Evolutionary conservation across 306 rosid genomes (phyloP).

Genomic region (Rosa lucieae): DNA sequence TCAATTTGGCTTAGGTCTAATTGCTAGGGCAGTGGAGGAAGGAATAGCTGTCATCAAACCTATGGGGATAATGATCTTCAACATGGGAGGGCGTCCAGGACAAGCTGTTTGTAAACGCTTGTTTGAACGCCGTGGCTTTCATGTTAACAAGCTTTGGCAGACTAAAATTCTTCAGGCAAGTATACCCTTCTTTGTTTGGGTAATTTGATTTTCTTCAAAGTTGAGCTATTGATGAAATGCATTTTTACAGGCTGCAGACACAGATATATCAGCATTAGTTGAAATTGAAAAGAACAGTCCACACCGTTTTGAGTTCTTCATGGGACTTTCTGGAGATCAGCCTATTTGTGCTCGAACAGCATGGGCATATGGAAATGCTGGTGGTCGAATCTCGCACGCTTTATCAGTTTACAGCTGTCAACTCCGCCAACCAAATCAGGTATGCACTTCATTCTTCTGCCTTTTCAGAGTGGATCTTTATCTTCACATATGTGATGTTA

Average conservation of each 20-base stretch:
- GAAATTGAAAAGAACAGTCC: conserved; percentile 98
- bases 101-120: conserved; percentile 87
- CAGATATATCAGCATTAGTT: conserved; percentile 92
- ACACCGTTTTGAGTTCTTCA: conserved; percentile 97
- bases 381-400: conserved; percentile 92
- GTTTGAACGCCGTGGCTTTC: conserved; percentile 95
- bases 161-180: conserved; percentile 94
- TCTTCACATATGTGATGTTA: conserved; percentile 28
- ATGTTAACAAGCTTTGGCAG: conserved; percentile 89
- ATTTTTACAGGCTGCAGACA: conserved; percentile 78
- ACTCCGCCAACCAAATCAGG: conserved; percentile 96
- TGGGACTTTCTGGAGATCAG: conserved; percentile 98
- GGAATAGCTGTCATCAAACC: conserved; percentile 91
- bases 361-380: conserved; percentile 89
- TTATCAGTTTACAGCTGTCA: conserved; percentile 97
- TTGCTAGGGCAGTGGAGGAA: conserved; percentile 99
- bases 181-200: conserved; percentile 20
- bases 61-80: conserved; percentile 88
- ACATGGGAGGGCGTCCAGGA: conserved; percentile 99
- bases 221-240: conserved; percentile 32
- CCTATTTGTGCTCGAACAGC: conserved; percentile 98
- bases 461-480: not conserved
- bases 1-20: conserved; percentile 94
- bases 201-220: conserved; percentile 10
- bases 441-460: conserved; percentile 29